A percentile compares a stretch with the other conserved stretches of the same genome.
Conservation (phyloP, 1,139 yeast species). For the Meyerozyma athensensis region DNA sequence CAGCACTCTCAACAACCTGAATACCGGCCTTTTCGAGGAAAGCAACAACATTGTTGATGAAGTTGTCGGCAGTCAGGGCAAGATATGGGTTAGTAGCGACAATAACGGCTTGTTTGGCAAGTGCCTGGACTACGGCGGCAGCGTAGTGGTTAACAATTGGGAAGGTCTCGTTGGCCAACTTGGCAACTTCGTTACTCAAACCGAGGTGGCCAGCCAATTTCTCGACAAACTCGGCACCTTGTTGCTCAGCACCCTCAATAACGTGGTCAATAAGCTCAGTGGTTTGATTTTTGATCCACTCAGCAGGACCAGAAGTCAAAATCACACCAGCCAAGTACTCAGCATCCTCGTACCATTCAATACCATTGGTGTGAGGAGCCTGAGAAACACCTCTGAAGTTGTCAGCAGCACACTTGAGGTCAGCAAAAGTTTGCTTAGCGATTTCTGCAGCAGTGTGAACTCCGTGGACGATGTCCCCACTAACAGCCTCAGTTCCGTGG, state of each 20-base stretch:
- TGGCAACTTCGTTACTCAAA: not conserved
- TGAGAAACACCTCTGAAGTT: not conserved
- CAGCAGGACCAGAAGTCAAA: constrained; percentile 1
- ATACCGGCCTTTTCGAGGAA: not conserved
- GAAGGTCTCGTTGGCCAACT: not conserved
- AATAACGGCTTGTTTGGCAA: not conserved
- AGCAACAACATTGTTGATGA: not conserved
- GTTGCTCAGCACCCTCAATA: not conserved
- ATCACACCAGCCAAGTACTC: constrained; percentile 3
- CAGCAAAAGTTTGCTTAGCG: not conserved
- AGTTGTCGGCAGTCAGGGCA: not conserved
- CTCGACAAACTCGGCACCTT: not conserved
- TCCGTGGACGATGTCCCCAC: not conserved
- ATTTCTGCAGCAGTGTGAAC: not conserved
- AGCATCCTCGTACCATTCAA: constrained; percentile 3
- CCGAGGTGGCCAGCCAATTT: not conserved
- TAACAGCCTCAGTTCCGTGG: not conserved
- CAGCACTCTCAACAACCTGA: not conserved
- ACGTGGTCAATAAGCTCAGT: not conserved
- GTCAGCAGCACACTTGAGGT: constrained; percentile 2
- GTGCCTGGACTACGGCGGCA: not conserved
- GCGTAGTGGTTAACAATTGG: not conserved
- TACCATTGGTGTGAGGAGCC: constrained; percentile 2
- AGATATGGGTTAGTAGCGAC: not conserved
- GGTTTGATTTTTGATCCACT: not conserved